Evolutionary conservation across 2,329 filamentous ascomycete species (phyloP), one percentile per base, ranked within the genome.

Genomic region (Didymella keratinophila): DNA sequence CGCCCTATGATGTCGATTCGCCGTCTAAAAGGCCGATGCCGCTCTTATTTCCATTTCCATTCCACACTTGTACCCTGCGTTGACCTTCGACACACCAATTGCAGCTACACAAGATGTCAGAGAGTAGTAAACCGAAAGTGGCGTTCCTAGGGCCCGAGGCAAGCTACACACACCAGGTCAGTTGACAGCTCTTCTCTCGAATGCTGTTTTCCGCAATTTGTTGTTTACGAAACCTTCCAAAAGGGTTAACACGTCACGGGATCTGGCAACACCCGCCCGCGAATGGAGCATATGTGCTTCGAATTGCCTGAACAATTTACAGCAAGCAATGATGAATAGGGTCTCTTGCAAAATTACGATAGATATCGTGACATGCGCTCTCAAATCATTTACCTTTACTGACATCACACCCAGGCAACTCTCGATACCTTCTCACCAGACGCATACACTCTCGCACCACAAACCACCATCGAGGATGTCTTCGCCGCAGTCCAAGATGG

Each of bases 401-500:
- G 27, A 57, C 51, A 30, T 21, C 42, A 23, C 8, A 16, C 34
- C n/a, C 71, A 87, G 84, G 85, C 85, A 36, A 79, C 86, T 3
- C 78, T 87, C 52, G 78, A 81, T 65, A 76, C 77, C 57, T 86
- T 86, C 52, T 56, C 64, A 60, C 72, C 78, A n/a, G 65, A 42
- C 25, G 37, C 64, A 23, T 72, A 78, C 57, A 69, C 69, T n/a
- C 69, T 84, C 44, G 62, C 69, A 1, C 78, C 83, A 4, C 75
- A 78, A 51, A 68, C 71, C 28, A 80, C 78, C 50, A 85, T 86
- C 67, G 76, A 78, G 66, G 92, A 95, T 72, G 87, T 96, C 68
- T 97, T 97, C 76, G 82, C 88, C 49, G 84, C 87, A 16, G 90
- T 97, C 6, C 92, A 96, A 71, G 81, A 83, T 36, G 84, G 86